A percentile compares a stretch with the other conserved stretches of the same genome.
Conservation (phyloP, 2,329 filamentous ascomycete genomes). For the Aspergillus sp. region DNA sequence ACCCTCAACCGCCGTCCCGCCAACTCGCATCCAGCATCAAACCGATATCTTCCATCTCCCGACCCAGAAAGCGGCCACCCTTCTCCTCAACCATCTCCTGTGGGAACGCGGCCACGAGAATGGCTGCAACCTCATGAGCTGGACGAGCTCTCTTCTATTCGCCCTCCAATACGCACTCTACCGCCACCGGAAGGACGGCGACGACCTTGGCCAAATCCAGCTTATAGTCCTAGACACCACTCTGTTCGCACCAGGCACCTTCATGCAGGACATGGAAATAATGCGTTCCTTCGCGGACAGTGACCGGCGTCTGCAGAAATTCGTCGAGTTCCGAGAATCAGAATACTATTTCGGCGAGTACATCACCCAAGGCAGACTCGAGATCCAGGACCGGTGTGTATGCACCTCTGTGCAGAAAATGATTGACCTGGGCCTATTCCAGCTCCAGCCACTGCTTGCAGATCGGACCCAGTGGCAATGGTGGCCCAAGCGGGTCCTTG, state of each 20-base stretch:
- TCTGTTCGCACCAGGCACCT: constrained; percentile 3
- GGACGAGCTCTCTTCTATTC: constrained; percentile 15
- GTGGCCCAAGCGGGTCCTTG: constrained; percentile 6
- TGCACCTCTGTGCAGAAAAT: constrained; percentile 5
- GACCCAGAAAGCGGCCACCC: background rate
- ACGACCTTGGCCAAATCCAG: background rate
- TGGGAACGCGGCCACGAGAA: constrained; percentile 5
- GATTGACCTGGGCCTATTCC: constrained; percentile 7
- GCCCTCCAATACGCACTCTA: constrained; percentile 12
- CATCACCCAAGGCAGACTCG: constrained; percentile 7
- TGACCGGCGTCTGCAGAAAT: background rate
- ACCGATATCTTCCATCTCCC: constrained; percentile 1
- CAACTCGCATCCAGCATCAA: background rate
- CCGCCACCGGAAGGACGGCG: background rate
- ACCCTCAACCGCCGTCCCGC: background rate
- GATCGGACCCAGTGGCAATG: constrained; percentile 3
- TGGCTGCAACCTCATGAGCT: constrained; percentile 13
- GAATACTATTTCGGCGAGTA: constrained; percentile 13
- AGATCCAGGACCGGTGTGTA: constrained; percentile 1
- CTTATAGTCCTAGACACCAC: constrained; percentile 10
- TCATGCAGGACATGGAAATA: constrained; percentile 15
- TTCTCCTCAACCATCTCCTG: constrained; percentile 4
- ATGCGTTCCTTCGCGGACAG: background rate
- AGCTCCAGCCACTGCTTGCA: constrained; percentile 3
- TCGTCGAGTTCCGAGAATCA: constrained; percentile 1